Base-by-base conservation (phyloP, 495 filamentous ascomycete species). In the Chaetomidium leptoderma region DNA sequence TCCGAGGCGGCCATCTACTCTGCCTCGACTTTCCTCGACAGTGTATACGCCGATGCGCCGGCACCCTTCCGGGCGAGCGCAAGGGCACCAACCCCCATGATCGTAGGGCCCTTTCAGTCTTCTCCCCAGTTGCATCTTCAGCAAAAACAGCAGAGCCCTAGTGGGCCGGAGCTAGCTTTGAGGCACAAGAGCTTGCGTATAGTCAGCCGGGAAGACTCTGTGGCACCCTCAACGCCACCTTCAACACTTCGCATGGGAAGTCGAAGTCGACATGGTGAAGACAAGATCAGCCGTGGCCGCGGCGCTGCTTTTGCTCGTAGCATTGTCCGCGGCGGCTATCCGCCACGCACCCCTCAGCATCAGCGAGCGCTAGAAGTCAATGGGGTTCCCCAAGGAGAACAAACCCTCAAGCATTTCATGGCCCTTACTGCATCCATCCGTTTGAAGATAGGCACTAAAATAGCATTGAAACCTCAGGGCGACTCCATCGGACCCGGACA, bases 1-100 rank as follows among this genome's bases (percentile, higher is more conserved):
- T 92, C 90, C 3, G 93, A 98, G 71, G 88, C 88, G 19, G 81
- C 87, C 53, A 73, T 98, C n/a, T 81, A 88, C 59, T 76, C 88
- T 3, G 90, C 91, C 7, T 76, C 84, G 1, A 72, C 78, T 13
- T 97, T 95, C 69, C 79, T 96, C 50, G 92, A 96, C 55, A 84
- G 76, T 14, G 81, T 92, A 19, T 95, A 89, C 59, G 79, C 79
- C 29, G 89, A 92, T 61, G 72, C 76, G n/a, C 68, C 73, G 36
- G 74, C 58, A 0, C 76, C 84, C 45, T 79, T 80, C 43, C 78
- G 82, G 57, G 76, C 79, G 53, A 83, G 77, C 53, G 90, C 90
- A 8, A 80, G 90, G 71, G 88, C 88, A 17, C 82, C 83, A 35
- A 96, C 91, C 21, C 91, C 91, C 56, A 86, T 91, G 86, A 77